These are phyloP conservation scores for Globisporangium carolinianum DNA, from an alignment of 352 stramenopile genomes.

Conservation along the genomic window DNA sequence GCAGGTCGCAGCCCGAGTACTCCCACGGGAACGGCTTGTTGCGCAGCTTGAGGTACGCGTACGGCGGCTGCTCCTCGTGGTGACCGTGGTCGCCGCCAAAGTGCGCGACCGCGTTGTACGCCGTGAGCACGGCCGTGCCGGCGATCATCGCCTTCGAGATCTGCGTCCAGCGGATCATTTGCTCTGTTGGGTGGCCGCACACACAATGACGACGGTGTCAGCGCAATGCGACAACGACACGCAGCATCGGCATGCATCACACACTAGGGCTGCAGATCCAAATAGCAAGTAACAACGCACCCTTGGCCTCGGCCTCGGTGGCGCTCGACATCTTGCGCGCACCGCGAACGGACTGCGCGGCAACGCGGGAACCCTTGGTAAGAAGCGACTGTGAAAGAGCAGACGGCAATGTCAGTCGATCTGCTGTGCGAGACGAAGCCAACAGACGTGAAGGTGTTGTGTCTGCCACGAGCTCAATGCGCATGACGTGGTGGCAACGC, in stretches of 20 bases:
- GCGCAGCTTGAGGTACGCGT: constrained; percentile 83
- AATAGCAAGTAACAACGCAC: constrained; percentile 18
- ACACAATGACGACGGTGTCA: neutral
- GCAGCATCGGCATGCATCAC: neutral
- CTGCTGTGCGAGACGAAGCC: too few relatives aligned
- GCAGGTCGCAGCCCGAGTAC: constrained; percentile 71
- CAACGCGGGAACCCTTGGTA: constrained; percentile 46
- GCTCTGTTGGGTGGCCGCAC: constrained; percentile 23
- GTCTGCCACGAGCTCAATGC: neutral
- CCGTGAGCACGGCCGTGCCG: constrained; percentile 47
- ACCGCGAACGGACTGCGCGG: constrained; percentile 48
- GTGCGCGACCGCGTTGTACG: constrained; percentile 45
- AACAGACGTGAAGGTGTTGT: neutral
- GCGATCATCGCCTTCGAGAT: constrained; percentile 85
- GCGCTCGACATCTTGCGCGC: constrained; percentile 74
- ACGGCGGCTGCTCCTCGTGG: constrained; percentile 56
- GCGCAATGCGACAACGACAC: neutral
- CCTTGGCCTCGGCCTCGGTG: constrained; percentile 77
- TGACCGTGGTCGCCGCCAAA: constrained; percentile 38
- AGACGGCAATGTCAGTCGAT: too few relatives aligned
- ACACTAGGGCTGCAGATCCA: neutral
- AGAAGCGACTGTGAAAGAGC: constrained; percentile 40
- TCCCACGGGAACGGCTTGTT: constrained; percentile 85
- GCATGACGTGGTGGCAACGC: neutral
- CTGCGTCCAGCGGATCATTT: constrained; percentile 80